Evolutionary conservation across 768 basidiomycete genomes (phyloP).

Genomic region (Suillus lakei): DNA sequence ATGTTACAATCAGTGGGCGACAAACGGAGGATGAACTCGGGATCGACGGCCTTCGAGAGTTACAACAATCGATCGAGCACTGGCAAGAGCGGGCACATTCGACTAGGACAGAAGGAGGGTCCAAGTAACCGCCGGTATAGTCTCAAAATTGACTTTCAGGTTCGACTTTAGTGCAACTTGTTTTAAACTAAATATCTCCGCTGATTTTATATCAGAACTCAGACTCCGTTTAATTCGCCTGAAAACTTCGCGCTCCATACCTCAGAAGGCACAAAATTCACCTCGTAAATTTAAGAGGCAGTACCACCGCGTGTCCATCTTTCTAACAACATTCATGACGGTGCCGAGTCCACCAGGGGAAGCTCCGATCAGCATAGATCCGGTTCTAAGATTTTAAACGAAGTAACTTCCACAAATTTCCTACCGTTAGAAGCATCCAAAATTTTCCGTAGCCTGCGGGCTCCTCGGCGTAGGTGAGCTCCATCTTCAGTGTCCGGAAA

Average conservation of each 20-base stretch:
- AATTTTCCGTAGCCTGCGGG: slow-evolving; percentile 5
- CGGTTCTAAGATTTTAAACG: slow-evolving; percentile 26
- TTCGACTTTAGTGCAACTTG: slow-evolving; percentile 25
- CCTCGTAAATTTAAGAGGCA: slow-evolving; percentile 4
- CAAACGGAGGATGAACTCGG: slow-evolving; percentile 25
- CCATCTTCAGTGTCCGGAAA: slow-evolving; percentile 10
- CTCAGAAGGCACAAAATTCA: slow-evolving; percentile 2
- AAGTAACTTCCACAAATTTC: neutral
- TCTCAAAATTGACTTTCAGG: slow-evolving; percentile 14
- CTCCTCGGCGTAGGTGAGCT: slow-evolving; percentile 1
- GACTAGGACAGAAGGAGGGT: neutral
- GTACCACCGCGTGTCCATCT: slow-evolving; percentile 1
- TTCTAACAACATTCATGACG: slow-evolving; percentile 17
- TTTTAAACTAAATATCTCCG: slow-evolving; percentile 28
- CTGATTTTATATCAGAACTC: slow-evolving; percentile 24
- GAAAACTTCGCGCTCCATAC: neutral
- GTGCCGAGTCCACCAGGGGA: slow-evolving; percentile 25
- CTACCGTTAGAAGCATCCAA: slow-evolving; percentile 1
- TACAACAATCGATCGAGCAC: slow-evolving; percentile 19
- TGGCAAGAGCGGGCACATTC: slow-evolving; percentile 10
- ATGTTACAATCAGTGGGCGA: slow-evolving; percentile 19
- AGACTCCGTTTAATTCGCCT: slow-evolving; percentile 10
- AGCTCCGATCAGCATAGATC: slow-evolving; percentile 35
- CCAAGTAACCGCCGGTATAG: slow-evolving; percentile 12
- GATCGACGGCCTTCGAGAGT: slow-evolving; percentile 15